Evolutionary conservation across 345 rosid species (phyloP).

Genomic region (Rubroshorea leprosula): DNA sequence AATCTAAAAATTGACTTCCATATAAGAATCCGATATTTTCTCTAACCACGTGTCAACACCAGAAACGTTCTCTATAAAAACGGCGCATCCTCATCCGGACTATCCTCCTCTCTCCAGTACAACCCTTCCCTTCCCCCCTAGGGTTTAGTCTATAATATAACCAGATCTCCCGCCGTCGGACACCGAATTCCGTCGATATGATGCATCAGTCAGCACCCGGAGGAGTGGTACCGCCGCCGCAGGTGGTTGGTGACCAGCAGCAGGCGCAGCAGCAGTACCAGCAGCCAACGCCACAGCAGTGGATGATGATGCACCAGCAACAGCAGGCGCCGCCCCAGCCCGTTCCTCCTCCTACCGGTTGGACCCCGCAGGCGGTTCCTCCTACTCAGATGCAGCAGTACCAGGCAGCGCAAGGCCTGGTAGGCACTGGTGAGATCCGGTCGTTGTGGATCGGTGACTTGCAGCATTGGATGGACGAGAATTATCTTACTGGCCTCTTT

Average conservation of each 20-base stretch:
- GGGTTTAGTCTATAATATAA: background rate
- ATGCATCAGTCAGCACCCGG: constrained; percentile 81
- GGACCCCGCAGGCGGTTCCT: constrained; percentile 72
- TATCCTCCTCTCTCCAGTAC: background rate
- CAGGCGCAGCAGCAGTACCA: constrained; percentile 38
- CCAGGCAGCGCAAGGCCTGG: constrained; percentile 24
- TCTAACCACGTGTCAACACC: background rate
- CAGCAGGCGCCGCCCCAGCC: constrained; percentile 48
- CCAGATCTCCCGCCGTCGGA: background rate
- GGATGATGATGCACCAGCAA: constrained; percentile 63
- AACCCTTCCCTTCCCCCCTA: background rate
- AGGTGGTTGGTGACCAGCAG: constrained; percentile 35
- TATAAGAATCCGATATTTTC: background rate
- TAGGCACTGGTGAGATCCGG: constrained; percentile 42
- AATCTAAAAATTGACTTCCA: background rate
- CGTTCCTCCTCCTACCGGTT: constrained; percentile 68
- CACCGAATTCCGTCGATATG: constrained; percentile 27
- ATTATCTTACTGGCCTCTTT: constrained; percentile 55
- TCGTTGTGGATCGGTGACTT: constrained; percentile 93
- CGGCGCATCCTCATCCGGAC: background rate
- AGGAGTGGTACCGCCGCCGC: constrained; percentile 28
- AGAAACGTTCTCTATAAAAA: background rate
- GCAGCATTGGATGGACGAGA: constrained; percentile 93
- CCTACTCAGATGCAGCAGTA: constrained; percentile 48
- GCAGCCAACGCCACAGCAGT: constrained; percentile 29